Percentiles rank a stretch among this genome's conserved stretches.
Evolutionary conservation across 2,329 filamentous ascomycete genomes (phyloP).

Genomic region (Cadophora luteo-olivacea): DNA sequence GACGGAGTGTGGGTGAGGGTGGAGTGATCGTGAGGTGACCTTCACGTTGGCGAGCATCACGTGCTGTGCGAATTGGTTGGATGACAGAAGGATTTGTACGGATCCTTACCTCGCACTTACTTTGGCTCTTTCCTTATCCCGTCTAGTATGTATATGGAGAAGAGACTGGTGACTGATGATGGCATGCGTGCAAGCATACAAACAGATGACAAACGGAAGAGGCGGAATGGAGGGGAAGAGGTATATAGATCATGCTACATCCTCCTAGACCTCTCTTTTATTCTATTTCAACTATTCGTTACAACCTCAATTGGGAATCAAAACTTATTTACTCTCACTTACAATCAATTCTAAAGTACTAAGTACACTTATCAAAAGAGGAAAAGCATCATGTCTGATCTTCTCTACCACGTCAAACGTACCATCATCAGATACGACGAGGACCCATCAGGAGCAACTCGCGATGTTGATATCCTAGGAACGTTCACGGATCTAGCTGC

Average conservation of each 20-base stretch:
- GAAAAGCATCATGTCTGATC: conserved; percentile 21
- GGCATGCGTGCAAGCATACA: not conserved
- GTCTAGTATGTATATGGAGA: too few species aligned
- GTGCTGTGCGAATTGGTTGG: too few species aligned
- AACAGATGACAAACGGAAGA: conserved; percentile 19
- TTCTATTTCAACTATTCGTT: not conserved
- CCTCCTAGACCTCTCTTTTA: not conserved
- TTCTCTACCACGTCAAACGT: conserved; percentile 36
- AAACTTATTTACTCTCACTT: not conserved
- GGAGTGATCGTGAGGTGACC: too few species aligned
- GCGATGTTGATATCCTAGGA: conserved; percentile 47
- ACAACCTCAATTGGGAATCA: not conserved
- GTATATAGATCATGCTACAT: conserved; percentile 10
- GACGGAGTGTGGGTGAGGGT: too few species aligned
- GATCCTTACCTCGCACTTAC: too few species aligned
- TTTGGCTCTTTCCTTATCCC: too few species aligned
- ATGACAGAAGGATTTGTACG: too few species aligned
- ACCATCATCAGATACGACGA: conserved; percentile 33
- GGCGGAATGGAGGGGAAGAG: not conserved
- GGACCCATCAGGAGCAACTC: conserved; percentile 33
- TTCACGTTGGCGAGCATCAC: too few species aligned
- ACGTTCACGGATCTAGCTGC: conserved; percentile 47
- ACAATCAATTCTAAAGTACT: not conserved
- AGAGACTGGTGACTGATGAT: too few species aligned
- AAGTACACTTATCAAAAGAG: conserved; percentile 11